A percentile compares a stretch with the other conserved stretches of the same genome.
Conservation (phyloP, 768 basidiomycete genomes). For the Lactarius akahatsu region DNA sequence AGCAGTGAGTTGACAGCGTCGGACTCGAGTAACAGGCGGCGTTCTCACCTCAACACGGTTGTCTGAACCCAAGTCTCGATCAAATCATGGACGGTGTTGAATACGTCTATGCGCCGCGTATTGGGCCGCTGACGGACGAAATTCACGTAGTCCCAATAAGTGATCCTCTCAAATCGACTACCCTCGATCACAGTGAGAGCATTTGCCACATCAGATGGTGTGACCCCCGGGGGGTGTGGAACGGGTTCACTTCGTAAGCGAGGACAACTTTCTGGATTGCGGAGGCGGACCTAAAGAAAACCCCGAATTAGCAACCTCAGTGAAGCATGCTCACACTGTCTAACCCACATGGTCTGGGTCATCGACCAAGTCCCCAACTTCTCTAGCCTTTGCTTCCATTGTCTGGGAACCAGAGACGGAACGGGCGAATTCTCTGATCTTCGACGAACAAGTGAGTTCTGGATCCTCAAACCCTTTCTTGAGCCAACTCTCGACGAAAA, state of each 20-base stretch:
- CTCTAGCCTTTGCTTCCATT: constrained; percentile 16
- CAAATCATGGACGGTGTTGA: constrained; percentile 17
- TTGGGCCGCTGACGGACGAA: not conserved
- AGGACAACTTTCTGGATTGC: not conserved
- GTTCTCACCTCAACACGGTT: constrained; percentile 11
- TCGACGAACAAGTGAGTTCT: constrained; percentile 8
- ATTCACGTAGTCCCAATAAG: constrained; percentile 24
- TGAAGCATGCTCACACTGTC: not conserved
- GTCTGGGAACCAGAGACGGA: constrained; percentile 4
- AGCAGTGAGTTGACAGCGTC: not conserved
- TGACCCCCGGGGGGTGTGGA: not conserved
- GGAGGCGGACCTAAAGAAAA: constrained; percentile 13
- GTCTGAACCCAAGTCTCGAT: constrained; percentile 11
- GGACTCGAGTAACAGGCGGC: not conserved
- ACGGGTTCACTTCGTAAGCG: constrained; percentile 1
- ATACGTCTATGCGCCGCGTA: constrained; percentile 11
- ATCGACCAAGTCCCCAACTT: constrained; percentile 5
- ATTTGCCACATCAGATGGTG: constrained; percentile 7
- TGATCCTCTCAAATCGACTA: constrained; percentile 19
- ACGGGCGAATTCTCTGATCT: constrained; percentile 10
- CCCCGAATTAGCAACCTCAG: not conserved
- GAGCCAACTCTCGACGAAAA: constrained; percentile 22
- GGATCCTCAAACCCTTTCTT: constrained; percentile 20
- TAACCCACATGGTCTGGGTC: constrained; percentile 12
- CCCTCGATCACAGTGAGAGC: constrained; percentile 22